A percentile compares a stretch with the other conserved stretches of the same genome.
Conservation (phyloP, 306 rosid species). For the barrel medic (Medicago truncatula) region MtrunA17r5.0-ANR NC_053049.1:35881001-35881500, state of each 20-base stretch:
- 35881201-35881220: conserved; percentile 78
- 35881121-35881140: conserved; percentile 12
- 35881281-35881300: conserved; percentile 60
- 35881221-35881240: conserved; percentile 70
- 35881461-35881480: conserved; percentile 65
- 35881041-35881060: not conserved
- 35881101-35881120: conserved; percentile 19
- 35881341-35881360: conserved; percentile 20
- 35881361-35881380: conserved; percentile 22
- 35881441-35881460: conserved; percentile 57
- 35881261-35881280: conserved; percentile 75
- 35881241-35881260: conserved; percentile 85
- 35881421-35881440: conserved; percentile 58
- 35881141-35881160: conserved; percentile 25
- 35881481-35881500: conserved; percentile 86
- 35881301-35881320: conserved; percentile 68
- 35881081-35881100: conserved; percentile 36
- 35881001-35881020: conserved; percentile 39
- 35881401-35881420: conserved; percentile 55
- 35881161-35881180: not conserved
- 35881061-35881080: conserved; percentile 18
- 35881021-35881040: conserved; percentile 36
- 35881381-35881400: conserved; percentile 60
- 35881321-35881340: conserved; percentile 43
- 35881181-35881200: conserved; percentile 44